Base-by-base conservation (phyloP, 768 basidiomycete genomes). In the Auricularia heimuer region DNA sequence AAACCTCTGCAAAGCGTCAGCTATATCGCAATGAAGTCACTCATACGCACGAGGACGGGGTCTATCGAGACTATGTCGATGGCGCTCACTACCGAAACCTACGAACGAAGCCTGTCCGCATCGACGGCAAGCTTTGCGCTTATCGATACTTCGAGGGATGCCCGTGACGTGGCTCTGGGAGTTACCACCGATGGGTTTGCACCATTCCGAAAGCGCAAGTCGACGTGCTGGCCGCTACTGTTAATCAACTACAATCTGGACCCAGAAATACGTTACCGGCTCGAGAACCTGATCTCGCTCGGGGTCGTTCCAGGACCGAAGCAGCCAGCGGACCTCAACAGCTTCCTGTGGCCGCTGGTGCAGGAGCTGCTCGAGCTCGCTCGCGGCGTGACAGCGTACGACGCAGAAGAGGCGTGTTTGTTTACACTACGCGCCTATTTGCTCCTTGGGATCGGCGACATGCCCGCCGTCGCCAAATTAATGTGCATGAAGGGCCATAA, bases 271-370 rank as follows among this genome's bases (percentile, higher is more conserved):
- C 72, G 75, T 1, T 77, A 75, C 37, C 77, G 74, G 29, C 63
- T 75, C 7, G 63, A 74, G 6, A 62, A 80, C 47, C 69, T 81
- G 3, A 58, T 83, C 3, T 73, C 72, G 36, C 47, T 81, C 6
- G 78, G 79, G 10, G 70, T 81, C 60, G 79, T 83, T 56, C 81
- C 80, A 1, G 79, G 82, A 0, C 81, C 78, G 0, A 75, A 76
- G 21, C 76, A 77, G 42, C 79, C 81, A 0, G 73, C 75, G 37
- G 75, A 79, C 58, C 35, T 78, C 6, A 72, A 74, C 36, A 78
- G 79, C 0, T 82, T 81, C 63, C 69, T 77, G 0, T 67, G 62
- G 44, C 79, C 77, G 0, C 65, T 79, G 1, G 69, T 76, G 3
- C 67, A 79, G 3, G 79, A 82, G 65, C 66, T 76, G 3, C 34